Base-by-base conservation (phyloP, 495 filamentous ascomycete species). In the Podospora appendiculata region DNA sequence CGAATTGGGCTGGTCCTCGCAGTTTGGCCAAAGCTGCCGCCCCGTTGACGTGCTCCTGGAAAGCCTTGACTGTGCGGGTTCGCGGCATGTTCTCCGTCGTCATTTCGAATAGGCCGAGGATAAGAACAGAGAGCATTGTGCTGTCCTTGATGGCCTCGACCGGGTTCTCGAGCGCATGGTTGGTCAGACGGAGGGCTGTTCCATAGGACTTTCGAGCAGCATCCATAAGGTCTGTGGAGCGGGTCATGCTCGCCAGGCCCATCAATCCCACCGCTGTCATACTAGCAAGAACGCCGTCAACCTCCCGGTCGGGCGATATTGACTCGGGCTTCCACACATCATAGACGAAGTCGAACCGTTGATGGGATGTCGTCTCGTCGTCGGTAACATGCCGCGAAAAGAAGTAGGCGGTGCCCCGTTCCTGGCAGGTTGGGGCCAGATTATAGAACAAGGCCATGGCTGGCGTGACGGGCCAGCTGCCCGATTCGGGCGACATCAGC, bases 41-140 rank as follows among this genome's bases (percentile, higher is more conserved):
- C 9, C 83, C 83, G 36, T 72, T 72, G 51, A 84, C 73, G 61
- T 87, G 83, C 44, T 76, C 76, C 38, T 74, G 76, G 71, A 81
- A 86, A 3, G 75, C 75, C 16, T 69, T 63, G 32, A 81, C 67
- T 25, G 72, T 73, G 41, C 62, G 51, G 25, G 67, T 69, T 36
- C 66, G 60, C 10, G 70, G 66, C 8, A 67, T 61, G 51, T 69
- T 66, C 49, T 77, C 77, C 0, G 74, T 70, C 40, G 82, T 71
- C 52, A 80, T 72, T 56, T 69, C 79, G 48, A 79, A 84, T 3
- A 81, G 62, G n/a, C 75, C 75, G 38, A 87, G 69, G 35, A 85
- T 72, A 18, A 87, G 66, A 35, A 85, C 76, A 1, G 80, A 72
- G 33, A 82, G 77, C 53, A 87, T 74, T 4, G 83, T 83, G 45